A percentile compares a stretch with the other conserved stretches of the same genome.
Evolutionary conservation across 129 eudicot species (phyloP).

Genomic region (Centaurea solstitialis): DNA sequence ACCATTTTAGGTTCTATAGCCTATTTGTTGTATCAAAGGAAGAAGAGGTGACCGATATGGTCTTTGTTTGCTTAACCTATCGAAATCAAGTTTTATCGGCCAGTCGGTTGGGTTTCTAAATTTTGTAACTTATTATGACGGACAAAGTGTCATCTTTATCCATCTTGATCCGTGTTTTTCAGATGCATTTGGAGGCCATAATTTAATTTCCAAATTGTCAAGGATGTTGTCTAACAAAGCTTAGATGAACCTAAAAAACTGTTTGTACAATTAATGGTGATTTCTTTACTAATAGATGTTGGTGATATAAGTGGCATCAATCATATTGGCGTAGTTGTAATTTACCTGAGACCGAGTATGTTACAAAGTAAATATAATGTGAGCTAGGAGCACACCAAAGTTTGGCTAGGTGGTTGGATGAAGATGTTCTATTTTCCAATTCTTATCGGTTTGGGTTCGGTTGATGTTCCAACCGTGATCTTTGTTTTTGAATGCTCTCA

Average conservation of each 20-base stretch:
- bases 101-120: not conserved
- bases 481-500: constrained; percentile 33
- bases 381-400: constrained; percentile 29
- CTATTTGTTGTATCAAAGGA: not conserved
- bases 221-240: too few relatives aligned
- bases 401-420: constrained; percentile 78
- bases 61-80: not conserved
- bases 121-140: not conserved
- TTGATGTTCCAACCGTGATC: not conserved
- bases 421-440: constrained; percentile 50
- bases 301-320: too few relatives aligned
- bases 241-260: too few relatives aligned
- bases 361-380: too few relatives aligned
- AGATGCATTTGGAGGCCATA: too few relatives aligned
- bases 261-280: too few relatives aligned
- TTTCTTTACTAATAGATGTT: too few relatives aligned
- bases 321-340: too few relatives aligned
- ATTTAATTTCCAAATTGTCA: too few relatives aligned
- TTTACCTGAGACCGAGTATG: too few relatives aligned
- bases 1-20: not conserved
- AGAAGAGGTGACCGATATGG: not conserved
- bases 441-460: constrained; percentile 48
- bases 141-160: not conserved
- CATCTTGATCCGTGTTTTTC: not conserved
- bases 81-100: too few relatives aligned